phyloP scores from a whole-genome alignment of 2,329 filamentous ascomycete genomes.

The Nemania diffusa region DNA sequence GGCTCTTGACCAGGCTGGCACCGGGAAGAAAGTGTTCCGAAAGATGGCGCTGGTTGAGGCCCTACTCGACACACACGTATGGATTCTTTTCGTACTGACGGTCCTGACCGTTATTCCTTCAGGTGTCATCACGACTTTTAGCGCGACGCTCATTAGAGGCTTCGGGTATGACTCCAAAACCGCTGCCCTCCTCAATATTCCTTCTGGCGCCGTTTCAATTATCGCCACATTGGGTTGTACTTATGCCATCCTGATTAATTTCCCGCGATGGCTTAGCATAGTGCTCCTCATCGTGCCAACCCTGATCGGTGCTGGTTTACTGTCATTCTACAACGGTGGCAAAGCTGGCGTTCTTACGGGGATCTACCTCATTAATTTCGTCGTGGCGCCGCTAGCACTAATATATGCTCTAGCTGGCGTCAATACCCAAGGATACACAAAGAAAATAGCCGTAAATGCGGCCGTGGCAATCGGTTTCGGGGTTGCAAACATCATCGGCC shows the following conservation, averaged over 20 bases:
- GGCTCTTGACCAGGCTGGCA: conserved; percentile 67
- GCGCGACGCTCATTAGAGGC: conserved; percentile 29
- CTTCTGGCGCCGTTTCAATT: conserved; percentile 41
- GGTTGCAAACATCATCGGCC: conserved; percentile 66
- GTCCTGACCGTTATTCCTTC: conserved; percentile 53
- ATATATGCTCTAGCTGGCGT: conserved; percentile 51
- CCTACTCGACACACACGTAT: conserved; percentile 63
- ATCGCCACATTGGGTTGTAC: conserved; percentile 31
- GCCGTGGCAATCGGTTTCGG: conserved; percentile 53
- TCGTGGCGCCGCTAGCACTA: conserved; percentile 52
- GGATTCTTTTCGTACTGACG: conserved; percentile 56
- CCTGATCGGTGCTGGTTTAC: conserved; percentile 52
- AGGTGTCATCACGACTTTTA: conserved; percentile 46
- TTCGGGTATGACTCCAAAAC: conserved; percentile 34
- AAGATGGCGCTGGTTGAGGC: conserved; percentile 63
- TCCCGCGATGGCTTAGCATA: conserved; percentile 39
- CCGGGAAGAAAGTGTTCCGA: conserved; percentile 65
- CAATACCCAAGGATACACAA: conserved; percentile 51
- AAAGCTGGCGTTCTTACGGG: conserved; percentile 52
- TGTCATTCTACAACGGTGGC: conserved; percentile 48
- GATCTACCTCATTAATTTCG: conserved; percentile 53
- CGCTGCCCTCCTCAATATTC: conserved; percentile 37
- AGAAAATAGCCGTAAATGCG: conserved; percentile 52
- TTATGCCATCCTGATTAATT: conserved; percentile 24
- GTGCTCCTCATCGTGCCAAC: conserved; percentile 47